Evolutionary conservation across 2,329 filamentous ascomycete genomes (phyloP).

Genomic region (Talaromyces albobiverticillius): DNA sequence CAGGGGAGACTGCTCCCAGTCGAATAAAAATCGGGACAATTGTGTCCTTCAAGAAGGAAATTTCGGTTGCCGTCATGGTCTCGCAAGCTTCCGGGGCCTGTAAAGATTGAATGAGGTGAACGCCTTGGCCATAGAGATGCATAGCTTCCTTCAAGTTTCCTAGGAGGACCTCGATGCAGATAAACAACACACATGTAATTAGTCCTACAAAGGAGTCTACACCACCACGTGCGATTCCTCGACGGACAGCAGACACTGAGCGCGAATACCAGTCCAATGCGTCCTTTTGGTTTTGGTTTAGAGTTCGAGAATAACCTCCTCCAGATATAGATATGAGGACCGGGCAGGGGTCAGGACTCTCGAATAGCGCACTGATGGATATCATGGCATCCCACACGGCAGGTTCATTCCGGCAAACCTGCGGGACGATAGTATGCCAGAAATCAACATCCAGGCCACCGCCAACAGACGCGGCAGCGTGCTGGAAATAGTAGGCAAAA

Average conservation of each 20-base stretch:
- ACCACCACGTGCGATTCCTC: constrained; percentile 22
- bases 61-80: constrained; percentile 14
- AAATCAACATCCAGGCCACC: constrained; percentile 34
- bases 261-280: constrained; percentile 31
- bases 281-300: constrained; percentile 21
- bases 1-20: constrained; percentile 22
- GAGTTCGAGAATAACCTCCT: neutral
- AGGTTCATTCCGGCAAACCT: constrained; percentile 32
- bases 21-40: constrained; percentile 31
- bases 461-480: constrained; percentile 28
- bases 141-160: constrained; percentile 25
- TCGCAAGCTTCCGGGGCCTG: constrained; percentile 16
- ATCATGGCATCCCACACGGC: constrained; percentile 40
- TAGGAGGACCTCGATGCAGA: constrained; percentile 30
- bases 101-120: constrained; percentile 24
- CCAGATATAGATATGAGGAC: no score
- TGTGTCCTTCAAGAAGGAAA: constrained; percentile 21
- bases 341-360: constrained; percentile 19
- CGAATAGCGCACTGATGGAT: constrained; percentile 35
- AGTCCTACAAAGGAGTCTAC: constrained; percentile 28
- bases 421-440: constrained; percentile 34
- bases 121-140: constrained; percentile 28
- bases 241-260: constrained; percentile 26
- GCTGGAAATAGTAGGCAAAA: constrained; percentile 37
- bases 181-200: constrained; percentile 32